Percentiles rank a stretch among this genome's conserved stretches.
These are phyloP conservation scores for Geranomyces michiganensis DNA, from an alignment of 192 early-diverging fungal species.

Conservation along the genomic window DNA sequence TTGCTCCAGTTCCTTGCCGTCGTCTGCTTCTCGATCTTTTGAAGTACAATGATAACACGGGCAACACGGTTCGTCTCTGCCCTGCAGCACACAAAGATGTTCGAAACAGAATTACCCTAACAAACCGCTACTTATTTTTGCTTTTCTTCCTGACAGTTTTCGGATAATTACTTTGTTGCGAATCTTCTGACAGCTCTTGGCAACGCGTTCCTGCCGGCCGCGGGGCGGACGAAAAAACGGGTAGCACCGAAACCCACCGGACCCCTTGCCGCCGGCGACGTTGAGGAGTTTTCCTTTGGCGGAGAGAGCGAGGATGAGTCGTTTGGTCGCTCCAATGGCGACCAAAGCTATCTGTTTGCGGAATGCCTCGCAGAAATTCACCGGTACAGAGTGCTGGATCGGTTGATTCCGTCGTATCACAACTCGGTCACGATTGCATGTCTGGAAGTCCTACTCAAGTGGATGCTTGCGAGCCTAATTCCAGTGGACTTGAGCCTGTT, in stretches of 20 bases:
- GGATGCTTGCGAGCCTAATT: slow-evolving; percentile 69
- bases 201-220: slow-evolving; percentile 61
- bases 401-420: slow-evolving; percentile 82
- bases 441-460: slow-evolving; percentile 67
- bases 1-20: slow-evolving; percentile 64
- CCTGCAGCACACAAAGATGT: neutral
- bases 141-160: slow-evolving; percentile 50
- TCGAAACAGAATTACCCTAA: neutral
- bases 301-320: slow-evolving; percentile 22
- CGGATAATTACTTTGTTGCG: slow-evolving; percentile 79
- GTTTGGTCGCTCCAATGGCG: neutral
- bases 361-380: slow-evolving; percentile 73
- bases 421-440: slow-evolving; percentile 82
- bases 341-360: slow-evolving; percentile 38
- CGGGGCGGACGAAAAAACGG: slow-evolving; percentile 18
- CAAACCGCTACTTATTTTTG: neutral
- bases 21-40: slow-evolving; percentile 76
- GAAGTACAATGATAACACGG: slow-evolving; percentile 90
- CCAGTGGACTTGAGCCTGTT: slow-evolving; percentile 72
- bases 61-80: slow-evolving; percentile 50
- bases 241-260: neutral
- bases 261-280: neutral
- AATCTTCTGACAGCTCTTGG: slow-evolving; percentile 73
- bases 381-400: slow-evolving; percentile 75
- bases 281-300: slow-evolving; percentile 32